These are phyloP conservation scores for Hypoxylon sp. DNA, from an alignment of 2,329 filamentous ascomycete species.

Conservation along the genomic window DNA sequence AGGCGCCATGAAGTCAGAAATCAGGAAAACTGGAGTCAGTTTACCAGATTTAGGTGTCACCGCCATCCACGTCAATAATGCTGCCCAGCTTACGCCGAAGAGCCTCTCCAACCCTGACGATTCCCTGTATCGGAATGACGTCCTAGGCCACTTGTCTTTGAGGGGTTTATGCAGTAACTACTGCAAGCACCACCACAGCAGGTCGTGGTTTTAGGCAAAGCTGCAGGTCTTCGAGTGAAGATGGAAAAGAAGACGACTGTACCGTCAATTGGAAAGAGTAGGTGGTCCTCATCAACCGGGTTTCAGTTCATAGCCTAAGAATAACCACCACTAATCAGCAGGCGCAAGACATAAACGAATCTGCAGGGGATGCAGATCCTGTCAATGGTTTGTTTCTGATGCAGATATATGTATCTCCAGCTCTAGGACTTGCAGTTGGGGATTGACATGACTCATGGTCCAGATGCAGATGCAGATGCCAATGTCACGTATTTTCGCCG, in stretches of 20 bases:
- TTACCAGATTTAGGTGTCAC: constrained; percentile 29
- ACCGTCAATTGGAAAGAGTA: constrained; percentile 20
- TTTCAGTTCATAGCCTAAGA: constrained; percentile 39
- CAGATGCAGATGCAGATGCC: constrained; percentile 20
- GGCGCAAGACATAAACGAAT: constrained; percentile 33
- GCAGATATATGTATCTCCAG: constrained; percentile 20
- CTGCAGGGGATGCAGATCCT: constrained; percentile 38
- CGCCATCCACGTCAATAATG: constrained; percentile 35
- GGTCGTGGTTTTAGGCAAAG: constrained; percentile 22
- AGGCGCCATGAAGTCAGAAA: constrained; percentile 25
- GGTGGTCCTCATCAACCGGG: constrained; percentile 22
- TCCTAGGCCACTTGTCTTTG: constrained; percentile 28
- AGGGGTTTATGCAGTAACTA: constrained; percentile 33
- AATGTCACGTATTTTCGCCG: constrained; percentile 11
- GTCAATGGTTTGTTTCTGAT: constrained; percentile 22
- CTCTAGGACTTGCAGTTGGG: constrained; percentile 24
- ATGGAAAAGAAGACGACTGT: background rate
- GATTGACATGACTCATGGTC: constrained; percentile 18
- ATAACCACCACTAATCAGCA: constrained; percentile 39
- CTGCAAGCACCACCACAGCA: constrained; percentile 27
- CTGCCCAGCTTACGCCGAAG: constrained; percentile 34
- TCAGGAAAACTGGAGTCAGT: constrained; percentile 32
- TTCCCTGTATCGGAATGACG: constrained; percentile 24
- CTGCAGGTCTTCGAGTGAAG: constrained; percentile 27
- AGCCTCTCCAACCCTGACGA: constrained; percentile 28